These are phyloP conservation scores for Raphanus sativus DNA, from an alignment of 345 rosid genomes.

Conservation along the genomic window DNA sequence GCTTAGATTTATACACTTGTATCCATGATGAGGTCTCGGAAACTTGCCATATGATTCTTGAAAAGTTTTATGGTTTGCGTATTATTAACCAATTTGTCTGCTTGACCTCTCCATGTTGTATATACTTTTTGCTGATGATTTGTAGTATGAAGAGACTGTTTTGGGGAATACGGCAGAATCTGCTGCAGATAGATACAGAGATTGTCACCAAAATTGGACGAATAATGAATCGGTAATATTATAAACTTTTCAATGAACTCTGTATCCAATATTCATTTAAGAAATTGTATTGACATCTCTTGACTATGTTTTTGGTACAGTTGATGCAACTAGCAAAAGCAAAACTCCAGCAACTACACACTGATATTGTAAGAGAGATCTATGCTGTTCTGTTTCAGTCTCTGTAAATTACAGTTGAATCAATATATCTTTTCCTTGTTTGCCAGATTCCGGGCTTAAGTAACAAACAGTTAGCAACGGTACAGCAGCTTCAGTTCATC, in stretches of 20 bases:
- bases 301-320: constrained; percentile 16
- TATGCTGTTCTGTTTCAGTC: constrained; percentile 5
- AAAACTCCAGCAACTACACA: background rate
- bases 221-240: constrained; percentile 23
- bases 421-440: background rate
- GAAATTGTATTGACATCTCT: background rate
- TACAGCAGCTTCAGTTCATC: constrained; percentile 72
- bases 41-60: constrained; percentile 7
- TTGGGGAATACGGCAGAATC: background rate
- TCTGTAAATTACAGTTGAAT: background rate
- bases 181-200: constrained; percentile 13
- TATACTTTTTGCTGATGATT: constrained; percentile 8
- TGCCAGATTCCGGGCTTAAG: constrained; percentile 51
- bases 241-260: background rate
- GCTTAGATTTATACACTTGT: constrained; percentile 3
- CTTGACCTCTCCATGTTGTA: background rate
- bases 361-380: constrained; percentile 12
- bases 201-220: constrained; percentile 12
- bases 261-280: background rate
- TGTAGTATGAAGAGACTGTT: constrained; percentile 15
- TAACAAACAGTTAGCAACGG: constrained; percentile 56
- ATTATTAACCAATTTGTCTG: background rate
- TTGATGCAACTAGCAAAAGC: constrained; percentile 12
- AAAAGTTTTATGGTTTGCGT: background rate
- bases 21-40: background rate